Evolutionary conservation across 2,329 filamentous ascomycete genomes (phyloP), one percentile per base, ranked within the genome.

Genomic region (Fusarium succisae): DNA sequence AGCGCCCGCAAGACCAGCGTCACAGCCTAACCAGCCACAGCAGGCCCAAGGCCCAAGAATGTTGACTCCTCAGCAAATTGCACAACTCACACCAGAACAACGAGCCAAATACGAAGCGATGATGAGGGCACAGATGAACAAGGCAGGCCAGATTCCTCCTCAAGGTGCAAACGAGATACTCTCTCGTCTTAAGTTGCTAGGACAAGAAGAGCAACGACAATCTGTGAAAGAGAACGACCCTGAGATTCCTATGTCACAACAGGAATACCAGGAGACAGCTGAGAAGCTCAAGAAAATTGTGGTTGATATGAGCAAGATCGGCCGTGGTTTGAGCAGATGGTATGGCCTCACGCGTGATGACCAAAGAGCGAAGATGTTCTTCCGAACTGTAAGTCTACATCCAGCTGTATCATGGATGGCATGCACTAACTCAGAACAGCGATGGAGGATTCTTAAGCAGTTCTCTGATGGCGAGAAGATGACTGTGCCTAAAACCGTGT

Each of bases 391-490:
- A 82, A 83, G 87, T 84, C 17, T 26, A 38, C 17, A 44, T 41
- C 20, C 20, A 26, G 26, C 30, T 28, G 17, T 44, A 14, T 24
- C 37, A 14, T 11, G 12, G 15, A 65, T 41, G 24, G 38, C 47
- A 32, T 41, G 6, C 55, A 70, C 83, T 87, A 79, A 87, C 78
- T 44, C 66, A 7, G 39, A 45, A 14, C 75, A 91, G 89, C 87
- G 89, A 67, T 80, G 84, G 35, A 87, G 87, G 17, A 82, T 91
- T 38, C 74, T 84, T 2, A 85, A 84, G 50, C 90, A 91, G 75
- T 91, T 89, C 69, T 76, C 79, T 9, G 86, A 90, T 64, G 85
- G 84, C 20, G 85, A 87, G 3, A 80, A 81, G 54, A 84, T 87
- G 83, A 81, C 77, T 6, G 80, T 81, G 4, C 79, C 86, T 17